Percentiles rank a stretch among this genome's conserved stretches.
Evolutionary conservation across 805 yeast genomes (phyloP).

Genomic region (Torulaspora franciscae): DNA sequence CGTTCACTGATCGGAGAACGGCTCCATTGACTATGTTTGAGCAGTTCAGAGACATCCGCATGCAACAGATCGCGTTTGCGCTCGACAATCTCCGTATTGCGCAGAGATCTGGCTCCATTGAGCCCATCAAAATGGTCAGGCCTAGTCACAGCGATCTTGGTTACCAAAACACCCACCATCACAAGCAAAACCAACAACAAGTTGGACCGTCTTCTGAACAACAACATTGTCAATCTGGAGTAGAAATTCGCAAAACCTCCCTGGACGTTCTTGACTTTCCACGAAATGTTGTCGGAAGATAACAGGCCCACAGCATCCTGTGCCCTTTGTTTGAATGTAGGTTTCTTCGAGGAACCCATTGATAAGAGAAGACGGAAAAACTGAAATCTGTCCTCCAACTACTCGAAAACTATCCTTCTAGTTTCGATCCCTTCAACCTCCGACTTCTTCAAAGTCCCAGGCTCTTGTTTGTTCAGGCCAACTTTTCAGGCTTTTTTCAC

Average conservation of each 20-base stretch:
- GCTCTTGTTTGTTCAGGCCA: too few species aligned
- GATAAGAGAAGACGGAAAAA: background rate
- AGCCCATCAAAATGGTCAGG: background rate
- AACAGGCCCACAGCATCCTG: background rate
- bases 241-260: constrained; percentile 2
- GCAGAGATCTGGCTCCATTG: background rate
- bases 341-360: constrained; percentile 3
- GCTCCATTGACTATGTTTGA: constrained; percentile 7
- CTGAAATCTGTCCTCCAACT: too few species aligned
- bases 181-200: background rate
- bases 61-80: constrained; percentile 11
- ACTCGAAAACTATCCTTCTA: too few species aligned
- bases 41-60: constrained; percentile 9
- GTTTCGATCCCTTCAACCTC: too few species aligned
- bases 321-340: constrained; percentile 2
- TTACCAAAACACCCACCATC: background rate
- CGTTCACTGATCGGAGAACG: constrained; percentile 11
- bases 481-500: background rate
- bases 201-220: constrained; percentile 4
- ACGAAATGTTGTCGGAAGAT: background rate
- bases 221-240: constrained; percentile 2
- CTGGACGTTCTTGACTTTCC: background rate
- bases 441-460: too few species aligned
- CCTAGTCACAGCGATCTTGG: background rate
- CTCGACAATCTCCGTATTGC: constrained; percentile 1